Conservation (phyloP, 805 yeast genomes). For the Lipomyces orientalis region DNA sequence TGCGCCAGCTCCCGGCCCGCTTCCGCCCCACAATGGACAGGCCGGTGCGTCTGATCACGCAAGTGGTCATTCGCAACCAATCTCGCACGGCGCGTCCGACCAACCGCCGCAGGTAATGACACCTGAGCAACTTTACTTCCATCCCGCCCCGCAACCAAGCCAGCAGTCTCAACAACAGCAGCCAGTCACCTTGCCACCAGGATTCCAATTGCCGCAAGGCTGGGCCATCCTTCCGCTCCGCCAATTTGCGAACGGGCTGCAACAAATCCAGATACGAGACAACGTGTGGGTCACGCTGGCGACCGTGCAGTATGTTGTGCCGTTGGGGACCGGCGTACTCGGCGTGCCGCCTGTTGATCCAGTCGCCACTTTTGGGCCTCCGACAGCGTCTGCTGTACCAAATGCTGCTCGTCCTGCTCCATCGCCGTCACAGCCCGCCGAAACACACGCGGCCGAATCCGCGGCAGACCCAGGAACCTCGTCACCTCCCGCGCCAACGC, state of each 20-base stretch:
- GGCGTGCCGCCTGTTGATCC: conserved; percentile 30
- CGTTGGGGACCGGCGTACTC: conserved; percentile 25
- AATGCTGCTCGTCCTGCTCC: conserved; percentile 6
- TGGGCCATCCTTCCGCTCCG: conserved; percentile 42
- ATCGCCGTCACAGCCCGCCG: background rate
- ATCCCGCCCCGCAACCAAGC: background rate
- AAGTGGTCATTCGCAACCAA: conserved; percentile 6
- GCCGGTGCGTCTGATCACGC: background rate
- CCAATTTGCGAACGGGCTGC: conserved; percentile 32
- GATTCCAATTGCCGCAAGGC: conserved; percentile 33
- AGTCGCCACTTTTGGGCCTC: conserved; percentile 14
- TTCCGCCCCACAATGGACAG: background rate
- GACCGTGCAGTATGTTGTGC: conserved; percentile 34
- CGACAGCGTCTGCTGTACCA: background rate
- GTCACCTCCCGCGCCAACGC: background rate
- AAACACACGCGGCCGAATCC: background rate
- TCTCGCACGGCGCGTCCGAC: background rate
- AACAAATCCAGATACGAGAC: conserved; percentile 34
- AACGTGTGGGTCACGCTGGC: conserved; percentile 36
- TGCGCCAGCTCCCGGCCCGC: background rate
- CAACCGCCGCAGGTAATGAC: background rate
- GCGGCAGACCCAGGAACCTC: background rate
- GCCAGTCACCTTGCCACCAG: conserved; percentile 29
- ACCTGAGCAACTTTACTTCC: conserved; percentile 4
- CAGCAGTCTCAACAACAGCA: background rate